phyloP scores from a whole-genome alignment of 345 rosid genomes.

The Eucalyptus dawsonii region DNA sequence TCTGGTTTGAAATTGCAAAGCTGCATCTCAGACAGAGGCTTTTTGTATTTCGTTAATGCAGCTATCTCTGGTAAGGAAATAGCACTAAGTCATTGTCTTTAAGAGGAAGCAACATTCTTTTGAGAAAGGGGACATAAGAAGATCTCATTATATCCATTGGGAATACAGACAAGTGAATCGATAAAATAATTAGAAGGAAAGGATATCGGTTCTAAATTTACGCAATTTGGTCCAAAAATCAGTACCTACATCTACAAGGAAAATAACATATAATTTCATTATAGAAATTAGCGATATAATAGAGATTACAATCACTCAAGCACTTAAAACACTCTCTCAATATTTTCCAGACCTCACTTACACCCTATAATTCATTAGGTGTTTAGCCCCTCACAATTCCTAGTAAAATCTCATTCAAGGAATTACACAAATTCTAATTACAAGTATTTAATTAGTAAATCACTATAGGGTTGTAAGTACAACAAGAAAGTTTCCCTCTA shows the following conservation, averaged over 20 bases:
- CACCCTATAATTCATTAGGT: neutral
- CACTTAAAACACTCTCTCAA: fast-evolving
- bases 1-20: neutral
- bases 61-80: neutral
- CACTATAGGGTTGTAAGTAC: fast-evolving
- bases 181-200: too few relatives aligned
- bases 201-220: fast-evolving
- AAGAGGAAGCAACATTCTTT: neutral
- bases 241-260: fast-evolving
- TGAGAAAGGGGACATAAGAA: neutral
- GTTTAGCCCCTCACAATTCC: too few relatives aligned
- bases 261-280: too few relatives aligned
- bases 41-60: neutral
- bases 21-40: neutral
- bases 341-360: too few relatives aligned
- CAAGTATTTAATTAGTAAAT: neutral
- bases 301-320: too few relatives aligned
- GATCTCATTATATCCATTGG: neutral
- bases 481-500: neutral
- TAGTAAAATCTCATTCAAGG: neutral
- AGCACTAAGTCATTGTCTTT: neutral
- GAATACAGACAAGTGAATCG: fast-evolving
- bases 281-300: fast-evolving
- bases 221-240: fast-evolving
- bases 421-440: neutral